Conservation (phyloP, 257 asterid species). For the Solanum appendiculatum region DNA sequence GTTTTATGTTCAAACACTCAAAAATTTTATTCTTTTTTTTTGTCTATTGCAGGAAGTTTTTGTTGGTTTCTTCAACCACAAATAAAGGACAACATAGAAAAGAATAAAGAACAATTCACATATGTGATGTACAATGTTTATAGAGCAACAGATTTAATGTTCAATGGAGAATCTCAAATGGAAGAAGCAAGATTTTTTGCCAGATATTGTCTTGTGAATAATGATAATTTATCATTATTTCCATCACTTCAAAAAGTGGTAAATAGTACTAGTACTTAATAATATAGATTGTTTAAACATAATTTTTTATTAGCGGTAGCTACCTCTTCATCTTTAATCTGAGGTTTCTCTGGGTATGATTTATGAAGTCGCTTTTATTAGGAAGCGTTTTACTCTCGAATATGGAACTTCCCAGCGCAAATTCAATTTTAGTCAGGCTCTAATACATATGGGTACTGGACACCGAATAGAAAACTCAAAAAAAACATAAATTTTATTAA, state of each 20-base stretch:
- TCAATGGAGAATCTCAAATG: conserved; percentile 27
- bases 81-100: conserved; percentile 12
- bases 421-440: no score
- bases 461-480: accelerated
- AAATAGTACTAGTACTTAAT: background rate
- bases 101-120: conserved; percentile 12
- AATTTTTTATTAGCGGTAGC: no score
- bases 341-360: background rate
- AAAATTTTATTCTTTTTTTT: background rate
- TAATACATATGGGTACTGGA: no score
- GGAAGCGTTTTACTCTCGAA: accelerated
- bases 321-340: no score
- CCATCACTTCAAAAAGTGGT: conserved; percentile 36
- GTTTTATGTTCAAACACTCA: background rate
- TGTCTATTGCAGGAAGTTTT: conserved; percentile 22
- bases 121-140: conserved; percentile 28
- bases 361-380: accelerated
- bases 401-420: no score
- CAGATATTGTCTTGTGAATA: conserved; percentile 10
- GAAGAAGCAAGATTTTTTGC: conserved; percentile 40
- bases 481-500: background rate
- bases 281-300: background rate
- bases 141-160: conserved; percentile 42
- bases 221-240: conserved; percentile 9
- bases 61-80: conserved; percentile 45